Evolutionary conservation across 805 yeast genomes (phyloP).

Genomic region (Metschnikowia lochheadii): DNA sequence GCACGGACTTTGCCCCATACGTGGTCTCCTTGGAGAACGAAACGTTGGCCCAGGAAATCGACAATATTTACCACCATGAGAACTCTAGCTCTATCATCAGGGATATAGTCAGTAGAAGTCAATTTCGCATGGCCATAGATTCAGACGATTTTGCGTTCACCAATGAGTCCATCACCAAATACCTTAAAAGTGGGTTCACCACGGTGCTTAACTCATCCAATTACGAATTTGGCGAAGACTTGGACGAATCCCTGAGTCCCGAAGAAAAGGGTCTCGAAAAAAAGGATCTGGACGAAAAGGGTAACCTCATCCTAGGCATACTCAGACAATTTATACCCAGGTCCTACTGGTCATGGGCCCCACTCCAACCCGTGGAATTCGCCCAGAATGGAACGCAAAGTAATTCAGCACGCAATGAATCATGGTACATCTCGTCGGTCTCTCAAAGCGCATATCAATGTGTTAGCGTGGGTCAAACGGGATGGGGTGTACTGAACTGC

Average conservation of each 20-base stretch:
- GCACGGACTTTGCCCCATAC: conserved; percentile 7
- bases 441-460: conserved; percentile 36
- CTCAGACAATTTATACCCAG: conserved; percentile 24
- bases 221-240: conserved; percentile 5
- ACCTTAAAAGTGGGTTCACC: conserved; percentile 56
- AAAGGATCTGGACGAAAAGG: background rate
- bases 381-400: conserved; percentile 4
- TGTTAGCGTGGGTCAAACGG: conserved; percentile 36
- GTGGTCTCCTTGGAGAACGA: conserved; percentile 6
- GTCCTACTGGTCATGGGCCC: conserved; percentile 73
- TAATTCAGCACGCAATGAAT: conserved; percentile 5
- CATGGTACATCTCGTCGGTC: conserved; percentile 8
- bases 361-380: conserved; percentile 30
- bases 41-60: conserved; percentile 1
- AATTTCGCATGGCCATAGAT: conserved; percentile 35
- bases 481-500: conserved; percentile 71
- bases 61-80: background rate
- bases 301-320: conserved; percentile 21
- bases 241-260: conserved; percentile 8
- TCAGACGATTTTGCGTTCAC: conserved; percentile 34
- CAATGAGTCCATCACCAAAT: conserved; percentile 30
- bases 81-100: background rate
- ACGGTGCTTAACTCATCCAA: conserved; percentile 53
- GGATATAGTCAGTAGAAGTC: conserved; percentile 11
- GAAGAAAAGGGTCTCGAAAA: conserved; percentile 11